Base-by-base conservation (phyloP, 2,329 filamentous ascomycete genomes). In the Hypoxylon sp. region DNA sequence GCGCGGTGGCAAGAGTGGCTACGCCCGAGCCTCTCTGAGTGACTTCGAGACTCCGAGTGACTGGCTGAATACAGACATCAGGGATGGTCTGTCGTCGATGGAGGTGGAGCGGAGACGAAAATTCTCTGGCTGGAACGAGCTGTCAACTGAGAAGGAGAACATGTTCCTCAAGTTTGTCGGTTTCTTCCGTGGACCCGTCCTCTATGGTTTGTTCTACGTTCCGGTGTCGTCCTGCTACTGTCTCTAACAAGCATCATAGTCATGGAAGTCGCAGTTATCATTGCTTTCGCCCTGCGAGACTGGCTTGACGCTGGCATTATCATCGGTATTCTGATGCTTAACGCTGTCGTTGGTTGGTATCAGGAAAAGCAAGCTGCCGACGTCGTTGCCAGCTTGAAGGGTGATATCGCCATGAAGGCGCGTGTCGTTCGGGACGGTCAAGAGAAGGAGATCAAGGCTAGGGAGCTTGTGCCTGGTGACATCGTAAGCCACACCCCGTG, bases 291-390 rank as follows among this genome's bases (percentile, higher is more conserved):
- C 85, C 84, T 90, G 68, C 83, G 84, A 74, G 86, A 89, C 75
- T 90, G 87, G 87, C 82, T 89, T 64, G 88, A 90, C 79, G 81
- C 89, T 61, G 88, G 87, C 83, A 87, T 90, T 73, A 90, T 90
- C 71, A 86, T 87, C 68, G 88, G 83, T 82, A 90, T 90, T 74
- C 77, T 90, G 50, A 64, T 89, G 71, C 83, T 90, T 61, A 90
- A 90, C 78, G 88, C 88, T 65, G 74, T 85, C 58, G 88, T 90
- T 75, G 88, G 88, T 82, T 90, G 87, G 87, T 90, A 90, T 75
- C 88, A 90, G 74, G 88, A 90, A 75, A 90, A 90, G 79, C 87
- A 89, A 76, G 88, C 88, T 69, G 87, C 87, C 71, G 88, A 90
- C 75, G 86, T 89, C 70, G 87, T 89, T 69, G 87, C 87, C 53